Evolutionary conservation across 1,139 yeast genomes (phyloP), one percentile per base, ranked within the genome.

Genomic region (Kazachstania sp.): DNA sequence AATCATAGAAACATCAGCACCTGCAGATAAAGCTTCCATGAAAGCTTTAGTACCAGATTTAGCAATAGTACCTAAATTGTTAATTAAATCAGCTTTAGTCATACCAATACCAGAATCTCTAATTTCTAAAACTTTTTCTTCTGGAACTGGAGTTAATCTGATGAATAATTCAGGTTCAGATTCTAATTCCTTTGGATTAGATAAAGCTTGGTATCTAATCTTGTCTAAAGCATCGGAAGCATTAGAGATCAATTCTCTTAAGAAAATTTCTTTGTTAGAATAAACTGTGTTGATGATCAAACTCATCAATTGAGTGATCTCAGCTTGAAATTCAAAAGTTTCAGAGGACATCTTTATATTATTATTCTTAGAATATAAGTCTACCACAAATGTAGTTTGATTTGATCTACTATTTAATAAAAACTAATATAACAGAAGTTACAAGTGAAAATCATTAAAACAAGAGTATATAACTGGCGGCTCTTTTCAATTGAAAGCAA

Each of bases 61-160:
- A 69, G 99, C 98, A 69, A 94, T 94, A 59, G 98, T 92, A 83
- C 99, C 99, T 73, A 94, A 86, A 78, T 94, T 94, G 83, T 94
- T 94, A 68, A 94, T 94, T 71, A 94, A 79, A 68, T 94, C 99
- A 59, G 97, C 95, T 79, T 94, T 94, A 74, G 99, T 94, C 95
- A 92, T 88, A 87, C 99, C 99, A 66, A 94, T 88, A 88, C 99
- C 99, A 52, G 97, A 82, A 73, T 94, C 99, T 77, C 98, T 90
- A 71, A 94, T 85, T 75, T 92, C 97, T 68, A 94, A 79, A 55
- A 92, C 83, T 73, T 88, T 88, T 68, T 83, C 79, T 61, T 90
- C 98, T 71, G 95, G 95, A 71, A 76, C 82, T 69, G 99, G 99
- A 57, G 95, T 92, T 66, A 94, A 81, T 79, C 98, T 88, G 67